Base-by-base conservation (phyloP, 176 grass and related monocot genomes). In the Alopecurus myosuroides region DNA sequence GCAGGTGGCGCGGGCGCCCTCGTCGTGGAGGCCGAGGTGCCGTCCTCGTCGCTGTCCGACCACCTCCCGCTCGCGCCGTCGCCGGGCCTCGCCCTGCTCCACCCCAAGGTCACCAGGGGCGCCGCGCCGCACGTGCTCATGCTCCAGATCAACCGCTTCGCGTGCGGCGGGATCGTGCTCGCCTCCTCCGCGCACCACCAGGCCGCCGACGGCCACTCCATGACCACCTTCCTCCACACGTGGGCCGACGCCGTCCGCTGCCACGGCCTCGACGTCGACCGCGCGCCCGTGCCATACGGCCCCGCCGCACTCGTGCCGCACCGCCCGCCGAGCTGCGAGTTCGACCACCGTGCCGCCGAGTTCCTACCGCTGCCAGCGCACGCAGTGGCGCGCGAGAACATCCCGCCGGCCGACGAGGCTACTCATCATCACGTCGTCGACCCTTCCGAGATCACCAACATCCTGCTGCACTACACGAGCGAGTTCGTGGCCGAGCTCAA, bases 101-200 rank as follows among this genome's bases (percentile, higher is more conserved):
- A 94, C 79, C 74, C 39, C 12, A 19, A 28, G 3, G 22, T 58
- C 25, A 1, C 5, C 41, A 73, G 41, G n/a, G 78, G 10, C 14
- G 37, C 15, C 33, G 23, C 39, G 3, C 57, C 0, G 3, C 82
- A 88, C 50, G 2, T 84, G 69, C 60, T 91, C 46, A 30, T 73
- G 26, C 58, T 94, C 19, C 92, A 94, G 86, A 70, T 94, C 37
- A 94, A 83, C 80, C 82, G 86, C 1, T 94, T 90, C 41, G 35
- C 62, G 5, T 91, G 89, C 63, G 92, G 92, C 13, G 89, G 92
- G 5, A 70, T 91, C 31, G 80, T 89, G 3, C 1, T 94, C 84
- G 86, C 79, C 18, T 37, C 81, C 8, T 81, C 89, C 10, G 0
- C 69, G 10, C 80, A 94, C 50, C 92, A 91, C 79, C 85, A 78